These are phyloP conservation scores for Cyberlindnera nakhonratchasimensis DNA, from an alignment of 805 yeast species.

Conservation along the genomic window DNA sequence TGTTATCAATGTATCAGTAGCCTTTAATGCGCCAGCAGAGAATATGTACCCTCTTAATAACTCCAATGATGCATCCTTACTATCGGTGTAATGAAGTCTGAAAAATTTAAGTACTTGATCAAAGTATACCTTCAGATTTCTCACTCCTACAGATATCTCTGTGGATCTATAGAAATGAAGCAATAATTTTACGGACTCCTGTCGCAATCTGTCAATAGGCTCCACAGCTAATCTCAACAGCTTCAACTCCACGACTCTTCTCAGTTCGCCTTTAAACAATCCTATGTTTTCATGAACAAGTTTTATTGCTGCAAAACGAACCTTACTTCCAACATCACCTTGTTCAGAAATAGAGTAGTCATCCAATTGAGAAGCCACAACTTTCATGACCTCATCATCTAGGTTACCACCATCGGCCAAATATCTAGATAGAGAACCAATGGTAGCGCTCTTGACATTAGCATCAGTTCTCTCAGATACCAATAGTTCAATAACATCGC, in stretches of 20 bases:
- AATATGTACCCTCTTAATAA: slow-evolving; percentile 56
- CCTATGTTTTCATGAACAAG: slow-evolving; percentile 34
- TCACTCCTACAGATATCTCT: slow-evolving; percentile 16
- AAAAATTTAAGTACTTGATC: slow-evolving; percentile 25
- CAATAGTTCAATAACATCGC: slow-evolving; percentile 15
- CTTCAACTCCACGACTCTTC: slow-evolving; percentile 28
- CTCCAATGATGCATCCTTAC: slow-evolving; percentile 24
- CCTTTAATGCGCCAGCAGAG: slow-evolving; percentile 55
- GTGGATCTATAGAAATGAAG: slow-evolving; percentile 24
- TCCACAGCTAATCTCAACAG: slow-evolving; percentile 62
- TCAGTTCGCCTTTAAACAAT: slow-evolving; percentile 12
- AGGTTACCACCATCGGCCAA: slow-evolving; percentile 7
- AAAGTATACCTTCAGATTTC: slow-evolving; percentile 30
- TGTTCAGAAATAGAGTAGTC: slow-evolving; percentile 77
- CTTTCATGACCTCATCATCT: neutral
- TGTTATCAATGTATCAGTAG: slow-evolving; percentile 43
- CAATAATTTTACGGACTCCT: slow-evolving; percentile 39
- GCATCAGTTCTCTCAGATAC: slow-evolving; percentile 26
- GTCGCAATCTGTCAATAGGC: slow-evolving; percentile 52
- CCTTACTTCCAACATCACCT: slow-evolving; percentile 89
- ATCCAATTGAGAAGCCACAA: slow-evolving; percentile 44
- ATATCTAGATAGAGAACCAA: slow-evolving; percentile 19
- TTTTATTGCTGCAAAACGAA: slow-evolving; percentile 50
- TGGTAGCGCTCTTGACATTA: slow-evolving; percentile 14
- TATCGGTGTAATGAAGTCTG: slow-evolving; percentile 12